A percentile compares a stretch with the other conserved stretches of the same genome.
Evolutionary conservation across 164 flowering plant genomes (phyloP).

Genomic region (Aristolochia contorta): DNA sequence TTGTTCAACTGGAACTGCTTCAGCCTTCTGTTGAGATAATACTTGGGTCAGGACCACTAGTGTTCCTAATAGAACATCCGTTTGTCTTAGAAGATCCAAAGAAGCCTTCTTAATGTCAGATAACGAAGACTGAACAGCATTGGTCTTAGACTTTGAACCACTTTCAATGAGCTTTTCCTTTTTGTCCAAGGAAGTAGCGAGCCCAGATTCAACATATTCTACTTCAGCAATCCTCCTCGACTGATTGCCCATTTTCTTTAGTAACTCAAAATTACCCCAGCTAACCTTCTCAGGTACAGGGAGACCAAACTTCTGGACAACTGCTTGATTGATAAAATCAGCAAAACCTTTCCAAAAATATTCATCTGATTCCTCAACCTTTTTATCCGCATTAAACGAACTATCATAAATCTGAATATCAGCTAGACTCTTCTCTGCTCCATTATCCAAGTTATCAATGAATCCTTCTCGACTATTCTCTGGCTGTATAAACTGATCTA

Average conservation of each 20-base stretch:
- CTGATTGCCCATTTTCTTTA: conserved; percentile 45
- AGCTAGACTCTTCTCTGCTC: conserved; percentile 11
- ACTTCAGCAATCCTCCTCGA: conserved; percentile 61
- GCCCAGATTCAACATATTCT: conserved; percentile 78
- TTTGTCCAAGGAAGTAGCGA: conserved; percentile 48
- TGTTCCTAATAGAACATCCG: conserved; percentile 28
- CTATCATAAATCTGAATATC: conserved; percentile 11
- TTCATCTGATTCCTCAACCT: conserved; percentile 31
- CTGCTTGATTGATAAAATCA: conserved; percentile 41
- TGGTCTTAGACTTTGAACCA: conserved; percentile 14
- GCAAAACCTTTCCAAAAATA: conserved; percentile 65
- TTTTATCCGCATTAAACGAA: conserved; percentile 7
- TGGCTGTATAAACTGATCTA: conserved; percentile 4
- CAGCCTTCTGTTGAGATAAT: conserved; percentile 44
- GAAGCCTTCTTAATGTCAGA: conserved; percentile 71
- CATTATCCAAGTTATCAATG: conserved; percentile 11
- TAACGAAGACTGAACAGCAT: conserved; percentile 37
- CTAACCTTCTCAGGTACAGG: conserved; percentile 54
- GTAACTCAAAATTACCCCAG: conserved; percentile 76
- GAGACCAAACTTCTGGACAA: conserved; percentile 64
- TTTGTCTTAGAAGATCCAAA: conserved; percentile 31
- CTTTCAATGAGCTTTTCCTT: conserved; percentile 20
- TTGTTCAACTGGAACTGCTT: conserved; percentile 14
- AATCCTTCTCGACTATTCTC: conserved; percentile 14
- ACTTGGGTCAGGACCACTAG: conserved; percentile 58